phyloP scores from a whole-genome alignment of 331 rosid species.

The Malus hybrid region DNA sequence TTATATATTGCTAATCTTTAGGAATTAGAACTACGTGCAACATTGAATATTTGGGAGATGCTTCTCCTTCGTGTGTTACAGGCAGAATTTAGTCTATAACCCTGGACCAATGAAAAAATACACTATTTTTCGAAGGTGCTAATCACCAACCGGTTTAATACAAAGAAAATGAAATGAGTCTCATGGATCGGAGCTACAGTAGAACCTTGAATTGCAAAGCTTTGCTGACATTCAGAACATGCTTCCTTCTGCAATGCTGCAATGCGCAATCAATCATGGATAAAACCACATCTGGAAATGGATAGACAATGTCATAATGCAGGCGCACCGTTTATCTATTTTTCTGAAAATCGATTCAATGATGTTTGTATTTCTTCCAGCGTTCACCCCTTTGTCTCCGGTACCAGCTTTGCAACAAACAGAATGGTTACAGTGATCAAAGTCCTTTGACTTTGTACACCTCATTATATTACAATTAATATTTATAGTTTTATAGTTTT shows the following conservation, averaged over 20 bases:
- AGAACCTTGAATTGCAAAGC: not conserved
- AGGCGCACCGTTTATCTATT: not conserved
- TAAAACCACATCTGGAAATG: not conserved
- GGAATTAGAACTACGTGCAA: too few relatives aligned
- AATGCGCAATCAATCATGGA: not conserved
- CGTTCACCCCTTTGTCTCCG: conserved; percentile 57
- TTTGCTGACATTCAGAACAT: not conserved
- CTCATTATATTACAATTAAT: too few relatives aligned
- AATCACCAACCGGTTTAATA: not conserved
- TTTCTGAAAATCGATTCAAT: conserved; percentile 22
- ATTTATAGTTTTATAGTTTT: too few relatives aligned
- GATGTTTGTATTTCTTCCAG: conserved; percentile 61
- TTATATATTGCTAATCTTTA: too few relatives aligned
- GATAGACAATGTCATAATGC: not conserved
- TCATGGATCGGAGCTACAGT: not conserved
- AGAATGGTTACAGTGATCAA: conserved; percentile 27
- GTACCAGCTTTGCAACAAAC: conserved; percentile 49
- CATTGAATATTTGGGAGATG: not conserved
- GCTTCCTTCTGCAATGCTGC: not conserved
- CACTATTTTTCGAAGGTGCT: not conserved
- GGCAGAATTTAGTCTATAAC: not conserved
- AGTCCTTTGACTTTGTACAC: too few relatives aligned
- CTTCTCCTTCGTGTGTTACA: not conserved
- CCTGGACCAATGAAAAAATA: not conserved
- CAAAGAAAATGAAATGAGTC: not conserved